These are phyloP conservation scores for Globisporangium sylvaticum DNA, from an alignment of 352 stramenopile genomes.

Conservation along the genomic window DNA sequence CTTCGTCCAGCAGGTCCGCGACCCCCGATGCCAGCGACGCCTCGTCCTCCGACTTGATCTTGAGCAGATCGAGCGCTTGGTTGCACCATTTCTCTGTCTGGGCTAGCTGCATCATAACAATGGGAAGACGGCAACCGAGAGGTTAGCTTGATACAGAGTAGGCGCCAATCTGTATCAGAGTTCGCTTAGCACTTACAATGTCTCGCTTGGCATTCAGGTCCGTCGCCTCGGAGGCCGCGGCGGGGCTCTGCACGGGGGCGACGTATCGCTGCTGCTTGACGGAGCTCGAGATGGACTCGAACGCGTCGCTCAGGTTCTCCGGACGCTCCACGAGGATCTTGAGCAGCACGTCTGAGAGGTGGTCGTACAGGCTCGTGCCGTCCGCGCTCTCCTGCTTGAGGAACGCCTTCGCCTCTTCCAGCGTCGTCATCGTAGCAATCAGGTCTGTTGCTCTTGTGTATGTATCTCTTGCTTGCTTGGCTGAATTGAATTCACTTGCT, in stretches of 20 bases:
- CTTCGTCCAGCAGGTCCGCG: slow-evolving; percentile 69
- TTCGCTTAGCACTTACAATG: slow-evolving; percentile 31
- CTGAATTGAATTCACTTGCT: background rate
- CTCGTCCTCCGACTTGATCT: slow-evolving; percentile 54
- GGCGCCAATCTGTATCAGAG: too few relatives aligned
- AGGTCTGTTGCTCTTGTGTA: background rate
- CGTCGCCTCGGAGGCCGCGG: slow-evolving; percentile 23
- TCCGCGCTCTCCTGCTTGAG: slow-evolving; percentile 74
- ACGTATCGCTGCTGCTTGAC: slow-evolving; percentile 83
- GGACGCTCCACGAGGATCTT: slow-evolving; percentile 85
- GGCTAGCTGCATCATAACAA: slow-evolving; percentile 31
- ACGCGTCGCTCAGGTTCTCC: slow-evolving; percentile 78
- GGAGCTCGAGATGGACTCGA: slow-evolving; percentile 82
- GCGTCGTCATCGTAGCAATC: slow-evolving; percentile 43
- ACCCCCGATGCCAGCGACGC: slow-evolving; percentile 38
- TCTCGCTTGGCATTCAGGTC: slow-evolving; percentile 44
- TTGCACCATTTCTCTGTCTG: slow-evolving; percentile 67
- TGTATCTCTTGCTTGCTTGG: background rate
- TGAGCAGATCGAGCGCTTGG: slow-evolving; percentile 53
- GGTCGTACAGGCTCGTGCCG: slow-evolving; percentile 83
- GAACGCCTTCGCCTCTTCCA: slow-evolving; percentile 89
- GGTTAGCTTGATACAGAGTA: background rate
- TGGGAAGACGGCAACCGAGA: background rate
- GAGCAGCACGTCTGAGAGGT: slow-evolving; percentile 80
- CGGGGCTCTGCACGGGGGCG: slow-evolving; percentile 22